A percentile compares a stretch with the other conserved stretches of the same genome.
phyloP scores from a whole-genome alignment of 306 rosid genomes.

The Acmispon strigosus region DNA sequence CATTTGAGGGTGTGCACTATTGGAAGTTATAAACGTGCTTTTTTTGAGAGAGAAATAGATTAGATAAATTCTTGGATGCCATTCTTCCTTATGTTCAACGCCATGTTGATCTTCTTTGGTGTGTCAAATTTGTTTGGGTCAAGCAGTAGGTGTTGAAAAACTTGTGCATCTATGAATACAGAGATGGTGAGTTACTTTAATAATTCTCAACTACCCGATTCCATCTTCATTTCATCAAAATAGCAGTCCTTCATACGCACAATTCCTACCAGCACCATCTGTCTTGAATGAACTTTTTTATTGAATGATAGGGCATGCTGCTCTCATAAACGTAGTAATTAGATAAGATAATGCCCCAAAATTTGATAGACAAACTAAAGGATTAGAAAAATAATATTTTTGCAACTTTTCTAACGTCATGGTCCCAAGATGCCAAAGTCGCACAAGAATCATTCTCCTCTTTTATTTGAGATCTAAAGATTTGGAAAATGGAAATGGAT shows the following conservation, averaged over 20 bases:
- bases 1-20: background rate
- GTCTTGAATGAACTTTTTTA: background rate
- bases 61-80: background rate
- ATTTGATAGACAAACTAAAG: background rate
- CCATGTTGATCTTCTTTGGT: background rate
- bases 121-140: background rate
- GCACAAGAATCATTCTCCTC: background rate
- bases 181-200: background rate
- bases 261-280: background rate
- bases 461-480: background rate
- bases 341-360: background rate
- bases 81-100: background rate
- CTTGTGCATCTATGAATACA: background rate
- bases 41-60: background rate
- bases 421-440: background rate
- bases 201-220: background rate
- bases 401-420: too few species aligned
- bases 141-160: background rate
- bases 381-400: too few species aligned
- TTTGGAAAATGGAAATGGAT: background rate
- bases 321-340: background rate
- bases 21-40: background rate
- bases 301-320: background rate
- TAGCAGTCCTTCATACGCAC: background rate
- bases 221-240: background rate